phyloP scores from a whole-genome alignment of 768 basidiomycete genomes.

The Russula sp. region DNA sequence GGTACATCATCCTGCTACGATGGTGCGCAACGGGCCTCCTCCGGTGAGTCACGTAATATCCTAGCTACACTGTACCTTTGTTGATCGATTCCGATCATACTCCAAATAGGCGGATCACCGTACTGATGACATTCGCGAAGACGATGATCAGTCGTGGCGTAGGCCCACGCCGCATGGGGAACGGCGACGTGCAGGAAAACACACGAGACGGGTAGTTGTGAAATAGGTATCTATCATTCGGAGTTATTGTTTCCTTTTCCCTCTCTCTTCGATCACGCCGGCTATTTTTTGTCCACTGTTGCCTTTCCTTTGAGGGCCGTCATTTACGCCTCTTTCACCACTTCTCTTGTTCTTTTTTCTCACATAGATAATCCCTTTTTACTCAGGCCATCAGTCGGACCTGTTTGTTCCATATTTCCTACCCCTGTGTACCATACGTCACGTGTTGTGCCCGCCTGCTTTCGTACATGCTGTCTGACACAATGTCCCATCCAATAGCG shows the following conservation, averaged over 20 bases:
- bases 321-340: constrained; percentile 12
- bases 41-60: constrained; percentile 25
- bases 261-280: constrained; percentile 19
- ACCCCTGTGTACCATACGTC: constrained; percentile 23
- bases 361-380: constrained; percentile 10
- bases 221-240: constrained; percentile 27
- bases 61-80: constrained; percentile 18
- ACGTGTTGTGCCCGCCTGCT: constrained; percentile 19
- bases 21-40: constrained; percentile 25
- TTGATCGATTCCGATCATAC: constrained; percentile 26
- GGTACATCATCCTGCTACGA: constrained; percentile 19
- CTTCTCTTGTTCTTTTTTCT: constrained; percentile 2
- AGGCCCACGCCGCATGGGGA: constrained; percentile 71
- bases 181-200: constrained; percentile 75
- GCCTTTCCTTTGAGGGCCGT: constrained; percentile 5
- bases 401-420: background rate
- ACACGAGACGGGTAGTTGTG: constrained; percentile 65
- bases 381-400: background rate
- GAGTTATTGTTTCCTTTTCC: constrained; percentile 10
- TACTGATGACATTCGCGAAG: constrained; percentile 51
- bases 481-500: constrained; percentile 15
- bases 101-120: constrained; percentile 26
- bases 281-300: constrained; percentile 13
- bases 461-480: constrained; percentile 10
- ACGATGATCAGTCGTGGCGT: constrained; percentile 67